These are phyloP conservation scores for Lachnellula cervina DNA, from an alignment of 2,329 filamentous ascomycete genomes.

Conservation along the genomic window DNA sequence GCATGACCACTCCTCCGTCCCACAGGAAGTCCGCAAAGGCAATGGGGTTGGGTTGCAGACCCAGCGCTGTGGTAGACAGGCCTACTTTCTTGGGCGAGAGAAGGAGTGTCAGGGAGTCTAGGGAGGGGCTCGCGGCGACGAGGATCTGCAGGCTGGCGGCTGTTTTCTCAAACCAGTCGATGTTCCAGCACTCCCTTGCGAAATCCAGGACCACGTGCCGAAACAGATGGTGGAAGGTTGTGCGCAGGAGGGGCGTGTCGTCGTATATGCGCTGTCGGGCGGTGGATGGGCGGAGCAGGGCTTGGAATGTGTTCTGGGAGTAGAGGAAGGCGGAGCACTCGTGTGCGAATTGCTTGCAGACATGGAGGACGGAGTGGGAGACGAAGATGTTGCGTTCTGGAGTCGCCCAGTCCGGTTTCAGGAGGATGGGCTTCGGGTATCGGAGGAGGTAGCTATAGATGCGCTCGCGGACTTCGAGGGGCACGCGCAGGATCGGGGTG, in stretches of 20 bases:
- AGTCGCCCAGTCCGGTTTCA: conserved; percentile 20
- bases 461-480: conserved; percentile 24
- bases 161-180: conserved; percentile 18
- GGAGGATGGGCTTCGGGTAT: conserved; percentile 18
- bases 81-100: conserved; percentile 14
- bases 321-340: conserved; percentile 25
- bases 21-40: conserved; percentile 26
- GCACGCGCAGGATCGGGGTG: conserved; percentile 17
- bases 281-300: conserved; percentile 14
- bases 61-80: conserved; percentile 10
- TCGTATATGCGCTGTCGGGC: neutral
- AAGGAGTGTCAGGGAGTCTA: conserved; percentile 22
- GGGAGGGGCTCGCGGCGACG: conserved; percentile 6
- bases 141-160: conserved; percentile 15
- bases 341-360: conserved; percentile 22
- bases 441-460: conserved; percentile 23
- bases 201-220: conserved; percentile 22
- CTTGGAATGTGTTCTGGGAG: conserved; percentile 21
- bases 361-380: conserved; percentile 11
- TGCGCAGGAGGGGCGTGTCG: neutral
- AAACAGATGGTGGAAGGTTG: conserved; percentile 6
- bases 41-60: conserved; percentile 11
- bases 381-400: conserved; percentile 13
- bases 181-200: conserved; percentile 12
- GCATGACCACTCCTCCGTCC: conserved; percentile 16